Conservation (phyloP, 306 rosid genomes). For the Begonia loranthoides region DNA sequence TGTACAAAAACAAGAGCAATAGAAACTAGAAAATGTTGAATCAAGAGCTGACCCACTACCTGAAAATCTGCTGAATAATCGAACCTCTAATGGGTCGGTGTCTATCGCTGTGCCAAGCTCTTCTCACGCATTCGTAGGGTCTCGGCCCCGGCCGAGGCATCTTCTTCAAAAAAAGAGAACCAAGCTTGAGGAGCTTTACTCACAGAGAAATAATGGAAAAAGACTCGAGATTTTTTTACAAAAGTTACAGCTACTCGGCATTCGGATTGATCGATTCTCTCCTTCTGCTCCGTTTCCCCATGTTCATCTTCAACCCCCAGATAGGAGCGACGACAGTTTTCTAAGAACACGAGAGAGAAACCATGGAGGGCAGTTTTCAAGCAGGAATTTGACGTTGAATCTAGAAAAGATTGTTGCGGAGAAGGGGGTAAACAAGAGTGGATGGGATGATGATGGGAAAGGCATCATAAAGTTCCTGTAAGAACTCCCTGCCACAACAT, state of each 20-base stretch:
- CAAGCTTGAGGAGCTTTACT: not conserved
- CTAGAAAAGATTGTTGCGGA: constrained; percentile 12
- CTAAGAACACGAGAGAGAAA: constrained; percentile 20
- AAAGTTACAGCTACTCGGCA: constrained; percentile 15
- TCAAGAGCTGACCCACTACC: constrained; percentile 44
- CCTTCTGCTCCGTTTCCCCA: constrained; percentile 4
- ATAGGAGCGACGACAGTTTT: constrained; percentile 39
- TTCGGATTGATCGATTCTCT: constrained; percentile 35
- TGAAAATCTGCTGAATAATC: constrained; percentile 87
- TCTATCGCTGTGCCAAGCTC: constrained; percentile 99
- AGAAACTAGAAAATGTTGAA: constrained; percentile 1
- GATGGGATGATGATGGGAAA: constrained; percentile 19
- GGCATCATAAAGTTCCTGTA: constrained; percentile 35
- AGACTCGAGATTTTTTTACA: constrained; percentile 15
- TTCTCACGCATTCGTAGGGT: constrained; percentile 93
- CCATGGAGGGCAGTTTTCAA: constrained; percentile 31
- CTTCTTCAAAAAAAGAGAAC: constrained; percentile 16
- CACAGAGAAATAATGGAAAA: constrained; percentile 12
- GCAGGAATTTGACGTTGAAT: constrained; percentile 36
- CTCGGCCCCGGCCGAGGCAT: constrained; percentile 99
- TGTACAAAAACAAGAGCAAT: constrained; percentile 13
- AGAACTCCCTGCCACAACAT: constrained; percentile 14
- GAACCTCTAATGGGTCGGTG: constrained; percentile 86
- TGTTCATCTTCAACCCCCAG: constrained; percentile 31
- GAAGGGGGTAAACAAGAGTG: constrained; percentile 31